Evolutionary conservation across 306 rosid species (phyloP), one percentile per base, ranked within the genome.

Genomic region (Parietaria judaica): DNA sequence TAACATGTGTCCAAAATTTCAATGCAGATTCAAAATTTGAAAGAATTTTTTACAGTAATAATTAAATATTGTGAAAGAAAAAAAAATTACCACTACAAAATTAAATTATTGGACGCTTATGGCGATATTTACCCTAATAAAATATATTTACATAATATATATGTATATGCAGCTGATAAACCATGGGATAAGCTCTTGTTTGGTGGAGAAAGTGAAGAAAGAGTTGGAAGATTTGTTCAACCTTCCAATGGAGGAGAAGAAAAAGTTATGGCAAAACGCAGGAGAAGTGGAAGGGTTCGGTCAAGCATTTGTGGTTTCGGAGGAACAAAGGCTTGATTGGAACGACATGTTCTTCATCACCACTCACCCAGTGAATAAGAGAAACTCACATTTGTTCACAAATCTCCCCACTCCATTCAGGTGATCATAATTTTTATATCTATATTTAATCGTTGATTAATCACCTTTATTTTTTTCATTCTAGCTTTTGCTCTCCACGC

Each of bases 281-380:
- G 67, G 57, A 39, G 78, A 86, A 5, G 12, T 76, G 17, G 89
- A 86, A 36, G 89, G 95, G 23, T 86, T 80, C 72, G 85, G 95
- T n/a, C 89, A 86, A 70, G 73, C 70, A 35, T 78, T 78, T 66
- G 82, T 83, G 45, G 36, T 67, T 4, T 72, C 71, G 14, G 75
- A 77, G 46, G 66, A 77, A 53, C 81, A 72, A 63, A 77, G 51
- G 54, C 63, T 78, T 62, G 87, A 83, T 35, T 86, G 89, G 89
- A 66, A n/a, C 38, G 89, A 83, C 34, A 0, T 80, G 0, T 80
- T 86, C 72, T 74, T 34, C 16, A 34, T 83, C 39, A 41, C 14
- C 3, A 81, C 87, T 0, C 79, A 48, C 56, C 87, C 87, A 6
- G n/a, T 9, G 5, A 70, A 72, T 54, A 12, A 34, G 6, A 79